Evolutionary conservation across 2,329 filamentous ascomycete species (phyloP).

Genomic region (Arthroderma sp.): DNA sequence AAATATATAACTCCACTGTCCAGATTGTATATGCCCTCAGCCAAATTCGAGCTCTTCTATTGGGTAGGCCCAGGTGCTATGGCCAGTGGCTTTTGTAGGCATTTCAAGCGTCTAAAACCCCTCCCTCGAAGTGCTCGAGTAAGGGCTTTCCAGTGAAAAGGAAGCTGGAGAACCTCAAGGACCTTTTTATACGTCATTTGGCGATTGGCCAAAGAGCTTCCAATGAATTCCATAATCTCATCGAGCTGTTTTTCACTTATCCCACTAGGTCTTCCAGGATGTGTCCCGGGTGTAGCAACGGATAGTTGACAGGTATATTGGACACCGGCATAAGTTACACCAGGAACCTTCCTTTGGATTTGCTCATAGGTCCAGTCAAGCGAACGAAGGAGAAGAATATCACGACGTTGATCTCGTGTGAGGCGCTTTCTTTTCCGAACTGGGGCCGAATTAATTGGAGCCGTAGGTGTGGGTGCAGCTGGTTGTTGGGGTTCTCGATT

Average conservation of each 20-base stretch:
- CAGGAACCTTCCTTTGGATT: conserved; percentile 10
- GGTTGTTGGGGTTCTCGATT: too few relatives aligned
- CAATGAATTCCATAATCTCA: conserved; percentile 7
- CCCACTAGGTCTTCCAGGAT: background rate
- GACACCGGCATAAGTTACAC: conserved; percentile 11
- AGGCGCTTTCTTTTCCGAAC: background rate
- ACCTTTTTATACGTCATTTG: conserved; percentile 7
- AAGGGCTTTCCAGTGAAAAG: conserved; percentile 6
- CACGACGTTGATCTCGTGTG: conserved; percentile 13
- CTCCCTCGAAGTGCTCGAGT: conserved; percentile 4
- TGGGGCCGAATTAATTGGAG: background rate
- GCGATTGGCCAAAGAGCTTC: conserved; percentile 3
- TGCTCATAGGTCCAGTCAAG: conserved; percentile 12
- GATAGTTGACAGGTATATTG: conserved; percentile 12
- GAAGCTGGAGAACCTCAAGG: conserved; percentile 1
- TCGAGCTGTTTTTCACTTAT: conserved; percentile 6
- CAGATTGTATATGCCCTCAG: too few relatives aligned
- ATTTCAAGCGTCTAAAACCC: background rate
- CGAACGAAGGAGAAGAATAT: conserved; percentile 14
- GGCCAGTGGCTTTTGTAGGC: too few relatives aligned
- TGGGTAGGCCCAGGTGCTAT: too few relatives aligned
- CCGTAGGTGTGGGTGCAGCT: too few relatives aligned
- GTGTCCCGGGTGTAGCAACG: conserved; percentile 9
- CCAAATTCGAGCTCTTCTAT: too few relatives aligned
- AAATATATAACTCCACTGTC: too few relatives aligned